These are phyloP conservation scores for Zygoascus ofunaensis DNA, from an alignment of 805 yeast species.

Conservation along the genomic window DNA sequence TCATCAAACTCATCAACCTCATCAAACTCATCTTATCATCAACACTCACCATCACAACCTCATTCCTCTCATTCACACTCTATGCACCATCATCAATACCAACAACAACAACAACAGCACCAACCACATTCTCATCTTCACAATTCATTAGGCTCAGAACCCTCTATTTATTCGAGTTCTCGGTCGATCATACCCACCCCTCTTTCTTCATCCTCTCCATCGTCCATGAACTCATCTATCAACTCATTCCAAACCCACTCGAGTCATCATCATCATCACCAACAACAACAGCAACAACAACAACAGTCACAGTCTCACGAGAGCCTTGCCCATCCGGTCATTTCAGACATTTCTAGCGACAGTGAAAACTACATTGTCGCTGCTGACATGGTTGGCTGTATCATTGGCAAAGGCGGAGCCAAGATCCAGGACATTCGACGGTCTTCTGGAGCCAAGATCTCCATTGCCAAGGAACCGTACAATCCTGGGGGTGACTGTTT, in stretches of 20 bases:
- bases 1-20: background rate
- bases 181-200: background rate
- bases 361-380: conserved; percentile 29
- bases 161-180: background rate
- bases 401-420: conserved; percentile 78
- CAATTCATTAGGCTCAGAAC: too few relatives aligned
- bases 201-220: background rate
- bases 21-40: background rate
- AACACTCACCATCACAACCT: background rate
- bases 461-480: conserved; percentile 61
- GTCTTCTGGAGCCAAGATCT: conserved; percentile 67
- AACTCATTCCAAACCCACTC: too few relatives aligned
- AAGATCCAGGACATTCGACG: conserved; percentile 81
- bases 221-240: too few relatives aligned
- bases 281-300: conserved; percentile 1
- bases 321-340: background rate
- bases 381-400: conserved; percentile 77
- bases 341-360: background rate
- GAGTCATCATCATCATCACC: too few relatives aligned
- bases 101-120: background rate
- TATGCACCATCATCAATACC: background rate
- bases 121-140: background rate
- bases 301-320: conserved; percentile 1
- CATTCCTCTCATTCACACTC: background rate
- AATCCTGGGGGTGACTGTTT: conserved; percentile 50